phyloP scores from a whole-genome alignment of 1,284 basidiomycete genomes.

The Ceratobasidium sp. region DNA sequence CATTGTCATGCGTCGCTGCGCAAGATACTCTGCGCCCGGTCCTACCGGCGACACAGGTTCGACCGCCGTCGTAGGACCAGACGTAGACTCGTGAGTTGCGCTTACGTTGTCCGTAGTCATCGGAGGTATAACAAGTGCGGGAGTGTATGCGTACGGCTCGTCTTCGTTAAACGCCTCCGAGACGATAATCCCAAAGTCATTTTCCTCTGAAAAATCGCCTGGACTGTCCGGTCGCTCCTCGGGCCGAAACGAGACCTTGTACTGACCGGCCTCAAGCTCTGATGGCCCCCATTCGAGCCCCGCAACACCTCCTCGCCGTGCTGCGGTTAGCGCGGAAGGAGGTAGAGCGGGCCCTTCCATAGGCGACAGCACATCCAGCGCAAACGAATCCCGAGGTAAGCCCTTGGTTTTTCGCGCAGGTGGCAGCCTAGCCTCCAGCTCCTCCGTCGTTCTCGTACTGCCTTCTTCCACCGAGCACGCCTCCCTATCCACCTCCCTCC shows the following conservation, averaged over 20 bases:
- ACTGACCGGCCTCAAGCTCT: background rate
- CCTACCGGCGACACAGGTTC: background rate
- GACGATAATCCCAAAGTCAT: conserved; percentile 42
- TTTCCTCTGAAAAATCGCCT: conserved; percentile 36
- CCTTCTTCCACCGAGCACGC: background rate
- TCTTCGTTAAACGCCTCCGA: conserved; percentile 40
- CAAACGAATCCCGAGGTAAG: conserved; percentile 25
- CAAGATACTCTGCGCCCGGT: conserved; percentile 9
- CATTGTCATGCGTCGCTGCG: conserved; percentile 7
- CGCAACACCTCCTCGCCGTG: background rate
- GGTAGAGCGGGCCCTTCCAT: background rate
- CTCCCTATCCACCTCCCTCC: background rate
- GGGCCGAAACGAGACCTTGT: background rate
- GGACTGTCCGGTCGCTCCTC: conserved; percentile 28
- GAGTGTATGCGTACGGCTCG: conserved; percentile 8
- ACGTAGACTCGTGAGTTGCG: background rate
- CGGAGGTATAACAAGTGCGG: background rate
- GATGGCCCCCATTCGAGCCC: background rate
- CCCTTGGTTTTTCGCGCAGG: conserved; percentile 34
- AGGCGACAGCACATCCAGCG: background rate
- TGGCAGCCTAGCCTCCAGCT: conserved; percentile 6
- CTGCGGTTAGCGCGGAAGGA: background rate
- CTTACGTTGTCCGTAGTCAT: background rate
- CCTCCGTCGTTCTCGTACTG: background rate
- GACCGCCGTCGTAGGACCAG: background rate